Conservation (phyloP, 768 basidiomycete species). For the Pisolithus tinctorius region DNA sequence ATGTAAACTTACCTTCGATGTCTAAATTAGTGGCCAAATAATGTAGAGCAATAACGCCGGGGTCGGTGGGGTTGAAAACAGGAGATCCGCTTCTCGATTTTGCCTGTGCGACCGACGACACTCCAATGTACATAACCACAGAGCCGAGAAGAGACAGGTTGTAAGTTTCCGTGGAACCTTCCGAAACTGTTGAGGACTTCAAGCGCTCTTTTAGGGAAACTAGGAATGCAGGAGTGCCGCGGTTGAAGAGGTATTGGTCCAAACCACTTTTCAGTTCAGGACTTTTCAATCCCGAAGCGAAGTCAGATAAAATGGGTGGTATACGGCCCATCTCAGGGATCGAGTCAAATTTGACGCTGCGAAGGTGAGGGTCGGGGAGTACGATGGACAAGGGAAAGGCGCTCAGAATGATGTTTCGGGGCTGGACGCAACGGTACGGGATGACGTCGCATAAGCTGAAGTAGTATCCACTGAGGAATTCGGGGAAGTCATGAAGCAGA, state of each 20-base stretch:
- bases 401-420: constrained; percentile 93
- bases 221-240: constrained; percentile 65
- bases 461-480: constrained; percentile 95
- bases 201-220: constrained; percentile 76
- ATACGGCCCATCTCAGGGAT: constrained; percentile 89
- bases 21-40: constrained; percentile 81
- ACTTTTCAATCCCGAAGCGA: constrained; percentile 71
- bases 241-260: constrained; percentile 79
- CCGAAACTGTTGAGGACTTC: constrained; percentile 40
- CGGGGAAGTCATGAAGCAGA: constrained; percentile 97
- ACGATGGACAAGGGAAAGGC: constrained; percentile 82
- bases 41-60: constrained; percentile 78
- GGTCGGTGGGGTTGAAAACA: constrained; percentile 74
- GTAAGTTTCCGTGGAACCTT: constrained; percentile 55
- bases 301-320: constrained; percentile 88
- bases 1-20: constrained; percentile 66
- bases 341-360: constrained; percentile 63
- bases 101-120: constrained; percentile 83
- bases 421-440: constrained; percentile 88
- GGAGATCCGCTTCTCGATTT: constrained; percentile 80
- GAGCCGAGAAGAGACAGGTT: constrained; percentile 90
- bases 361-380: constrained; percentile 84
- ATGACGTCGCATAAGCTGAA: constrained; percentile 93
- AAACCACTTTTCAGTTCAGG: constrained; percentile 74
- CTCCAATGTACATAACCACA: constrained; percentile 93